These are phyloP conservation scores for Didymella sp. DNA, from an alignment of 2,329 filamentous ascomycete genomes.

Conservation along the genomic window DNA sequence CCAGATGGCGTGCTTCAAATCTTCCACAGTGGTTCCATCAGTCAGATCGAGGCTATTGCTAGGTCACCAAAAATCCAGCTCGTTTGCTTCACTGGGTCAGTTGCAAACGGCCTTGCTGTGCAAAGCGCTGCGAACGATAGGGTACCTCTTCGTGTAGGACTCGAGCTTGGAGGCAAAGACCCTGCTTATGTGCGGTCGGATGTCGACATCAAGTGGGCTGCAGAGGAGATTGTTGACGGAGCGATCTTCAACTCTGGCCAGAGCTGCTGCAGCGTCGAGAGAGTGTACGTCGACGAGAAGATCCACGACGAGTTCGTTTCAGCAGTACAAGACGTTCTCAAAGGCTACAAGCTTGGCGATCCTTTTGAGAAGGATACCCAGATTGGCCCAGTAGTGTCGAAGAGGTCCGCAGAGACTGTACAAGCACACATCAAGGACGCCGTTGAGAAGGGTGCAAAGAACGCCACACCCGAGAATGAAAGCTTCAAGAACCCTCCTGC, in stretches of 20 bases:
- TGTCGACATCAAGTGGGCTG: slow-evolving; percentile 88
- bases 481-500: slow-evolving; percentile 74
- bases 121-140: slow-evolving; percentile 85
- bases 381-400: slow-evolving; percentile 87
- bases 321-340: slow-evolving; percentile 79
- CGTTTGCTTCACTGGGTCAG: slow-evolving; percentile 93
- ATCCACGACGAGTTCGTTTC: slow-evolving; percentile 84
- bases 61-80: slow-evolving; percentile 77
- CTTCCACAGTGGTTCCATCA: slow-evolving; percentile 85
- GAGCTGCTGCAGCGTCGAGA: slow-evolving; percentile 92
- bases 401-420: slow-evolving; percentile 77
- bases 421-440: slow-evolving; percentile 83
- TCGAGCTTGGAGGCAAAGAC: slow-evolving; percentile 95
- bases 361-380: slow-evolving; percentile 80
- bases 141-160: slow-evolving; percentile 77
- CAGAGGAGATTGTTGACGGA: slow-evolving; percentile 92
- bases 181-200: slow-evolving; percentile 87
- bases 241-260: slow-evolving; percentile 99
- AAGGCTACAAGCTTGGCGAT: slow-evolving; percentile 84
- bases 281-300: slow-evolving; percentile 86
- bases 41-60: slow-evolving; percentile 78
- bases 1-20: slow-evolving; percentile 86
- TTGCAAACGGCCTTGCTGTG: slow-evolving; percentile 83
- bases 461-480: slow-evolving; percentile 82
- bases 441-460: slow-evolving; percentile 79